Base-by-base conservation (phyloP, 805 yeast species). In the Cyberlindnera nakhonratchasimensis region DNA sequence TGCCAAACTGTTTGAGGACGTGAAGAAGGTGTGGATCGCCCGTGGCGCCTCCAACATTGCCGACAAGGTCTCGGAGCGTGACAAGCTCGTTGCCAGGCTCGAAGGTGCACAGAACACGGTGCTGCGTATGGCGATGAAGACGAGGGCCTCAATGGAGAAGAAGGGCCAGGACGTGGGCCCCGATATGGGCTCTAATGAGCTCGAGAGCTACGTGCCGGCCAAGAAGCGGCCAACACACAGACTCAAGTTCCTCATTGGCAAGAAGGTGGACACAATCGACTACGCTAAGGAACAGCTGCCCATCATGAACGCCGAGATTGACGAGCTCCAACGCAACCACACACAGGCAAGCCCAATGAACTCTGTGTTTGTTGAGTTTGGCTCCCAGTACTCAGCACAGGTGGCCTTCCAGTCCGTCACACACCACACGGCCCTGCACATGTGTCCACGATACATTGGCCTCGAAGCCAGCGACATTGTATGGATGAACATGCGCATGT, bases 361-460 rank as follows among this genome's bases (percentile, higher is more conserved):
- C 61, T 80, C 91, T 5, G 77, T 84, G 25, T 81, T 84, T 51
- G 89, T 84, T 31, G 91, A 84, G 63, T 85, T 85, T 57, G 87
- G 80, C 35, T 76, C 79, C 48, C 91, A 84, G 61, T 83, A 81
- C 61, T 67, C 70, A 47, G 91, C 91, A 6, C 91, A 85, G 61
- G 58, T 81, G 46, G 93, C 93, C 0, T 72, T 62, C 50, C 91
- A 83, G 62, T 61, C 81, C 2, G 66, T 72, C 4, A 66, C 79
- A 13, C 82, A 80, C 54, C 90, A 84, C 60, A 71, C 69, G 34
- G 88, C 93, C 0, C 61, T 83, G 48, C 72, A 77, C 50, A 70
- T 84, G 72, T 52, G 63, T 18, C 87, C 89, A 4, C 71, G 75
- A 14, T 72, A 68, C 50, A 72, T 76, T 37, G 90, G 90, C 29